phyloP scores from a whole-genome alignment of 2,329 filamentous ascomycete species.

The Fusarium tuaranense region DNA sequence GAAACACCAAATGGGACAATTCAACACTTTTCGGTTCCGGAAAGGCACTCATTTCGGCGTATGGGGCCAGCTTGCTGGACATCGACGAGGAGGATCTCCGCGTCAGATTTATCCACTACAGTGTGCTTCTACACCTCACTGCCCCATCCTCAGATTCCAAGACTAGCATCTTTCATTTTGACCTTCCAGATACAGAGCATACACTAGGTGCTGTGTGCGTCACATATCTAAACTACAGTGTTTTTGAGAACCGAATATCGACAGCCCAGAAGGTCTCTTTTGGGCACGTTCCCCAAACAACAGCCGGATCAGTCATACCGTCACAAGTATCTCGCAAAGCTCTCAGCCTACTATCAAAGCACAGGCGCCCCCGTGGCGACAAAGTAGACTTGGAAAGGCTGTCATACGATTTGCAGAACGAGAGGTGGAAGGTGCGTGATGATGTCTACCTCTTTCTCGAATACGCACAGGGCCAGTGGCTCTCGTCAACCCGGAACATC shows the following conservation, averaged over 20 bases:
- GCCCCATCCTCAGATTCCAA: accelerated
- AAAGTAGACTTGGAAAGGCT: neutral
- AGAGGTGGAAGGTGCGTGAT: neutral
- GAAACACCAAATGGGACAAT: neutral
- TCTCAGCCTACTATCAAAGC: neutral
- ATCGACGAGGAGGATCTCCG: neutral
- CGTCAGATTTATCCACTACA: neutral
- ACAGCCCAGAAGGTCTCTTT: neutral
- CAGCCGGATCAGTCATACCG: neutral
- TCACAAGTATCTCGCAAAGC: neutral
- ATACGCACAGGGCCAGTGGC: neutral
- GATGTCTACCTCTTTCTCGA: neutral
- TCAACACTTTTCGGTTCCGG: neutral
- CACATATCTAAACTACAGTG: neutral
- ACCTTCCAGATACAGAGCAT: too few relatives aligned
- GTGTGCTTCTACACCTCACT: neutral
- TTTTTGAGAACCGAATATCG: neutral
- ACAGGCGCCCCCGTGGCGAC: accelerated
- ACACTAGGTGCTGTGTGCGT: neutral
- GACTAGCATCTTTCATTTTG: neutral
- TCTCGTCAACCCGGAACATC: neutral
- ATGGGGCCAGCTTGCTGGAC: neutral
- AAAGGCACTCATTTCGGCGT: accelerated
- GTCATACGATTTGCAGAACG: neutral
- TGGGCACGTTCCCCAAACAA: neutral